phyloP scores from a whole-genome alignment of 805 yeast species.

The Candida odintsovae region DNA sequence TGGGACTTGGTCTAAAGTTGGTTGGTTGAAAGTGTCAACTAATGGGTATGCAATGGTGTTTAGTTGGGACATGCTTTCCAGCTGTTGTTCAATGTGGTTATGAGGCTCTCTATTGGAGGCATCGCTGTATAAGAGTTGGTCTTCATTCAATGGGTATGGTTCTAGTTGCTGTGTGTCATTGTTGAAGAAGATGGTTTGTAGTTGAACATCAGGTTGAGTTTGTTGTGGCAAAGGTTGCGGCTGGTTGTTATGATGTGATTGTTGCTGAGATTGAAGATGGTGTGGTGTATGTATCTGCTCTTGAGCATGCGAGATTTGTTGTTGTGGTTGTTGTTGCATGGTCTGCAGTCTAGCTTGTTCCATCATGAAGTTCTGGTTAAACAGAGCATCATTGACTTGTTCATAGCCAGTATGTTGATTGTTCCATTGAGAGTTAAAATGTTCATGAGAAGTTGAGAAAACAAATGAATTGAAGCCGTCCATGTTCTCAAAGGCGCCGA shows the following conservation, averaged over 20 bases:
- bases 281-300: not conserved
- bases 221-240: not conserved
- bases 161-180: not conserved
- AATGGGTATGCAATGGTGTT: constrained; percentile 15
- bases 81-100: not conserved
- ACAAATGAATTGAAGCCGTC: not conserved
- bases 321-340: not conserved
- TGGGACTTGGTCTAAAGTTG: not conserved
- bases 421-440: constrained; percentile 7
- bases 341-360: not conserved
- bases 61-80: not conserved
- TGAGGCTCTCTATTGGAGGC: not conserved
- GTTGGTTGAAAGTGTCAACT: constrained; percentile 16
- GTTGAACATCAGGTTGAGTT: not conserved
- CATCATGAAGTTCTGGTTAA: not conserved
- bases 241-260: not conserved
- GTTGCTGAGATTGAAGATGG: not conserved
- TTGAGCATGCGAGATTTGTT: not conserved
- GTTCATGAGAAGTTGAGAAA: not conserved
- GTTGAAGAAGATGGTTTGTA: not conserved
- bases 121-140: not conserved
- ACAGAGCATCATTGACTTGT: not conserved
- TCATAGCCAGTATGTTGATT: not conserved
- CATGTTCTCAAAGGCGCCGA: not conserved
- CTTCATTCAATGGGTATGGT: not conserved